Percentiles rank a stretch among this genome's conserved stretches.
Evolutionary conservation across 2,329 filamentous ascomycete genomes (phyloP).

Genomic region (Fusarium sp.): DNA sequence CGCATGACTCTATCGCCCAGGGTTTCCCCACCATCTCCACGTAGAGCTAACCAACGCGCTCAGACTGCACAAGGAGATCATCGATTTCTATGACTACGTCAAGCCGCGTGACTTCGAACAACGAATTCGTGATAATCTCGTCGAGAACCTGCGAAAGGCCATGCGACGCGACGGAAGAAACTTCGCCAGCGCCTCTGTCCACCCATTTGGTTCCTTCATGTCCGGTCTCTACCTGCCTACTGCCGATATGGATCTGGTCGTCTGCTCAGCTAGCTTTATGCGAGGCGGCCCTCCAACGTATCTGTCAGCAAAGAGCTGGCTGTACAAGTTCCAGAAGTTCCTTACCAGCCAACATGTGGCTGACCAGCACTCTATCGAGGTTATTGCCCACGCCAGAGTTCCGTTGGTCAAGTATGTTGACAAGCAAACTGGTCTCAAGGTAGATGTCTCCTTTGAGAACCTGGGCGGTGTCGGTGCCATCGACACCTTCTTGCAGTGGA

Average conservation of each 20-base stretch:
- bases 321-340: conserved; percentile 73
- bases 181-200: conserved; percentile 73
- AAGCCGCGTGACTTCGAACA: conserved; percentile 83
- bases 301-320: conserved; percentile 63
- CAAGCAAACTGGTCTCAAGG: conserved; percentile 78
- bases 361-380: conserved; percentile 68
- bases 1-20: too few species aligned
- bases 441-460: conserved; percentile 97
- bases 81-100: conserved; percentile 89
- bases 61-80: conserved; percentile 89
- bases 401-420: conserved; percentile 95
- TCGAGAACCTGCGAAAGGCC: conserved; percentile 73
- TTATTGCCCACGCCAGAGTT: conserved; percentile 82
- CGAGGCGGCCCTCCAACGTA: conserved; percentile 63
- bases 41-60: background rate
- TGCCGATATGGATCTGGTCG: conserved; percentile 94
- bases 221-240: conserved; percentile 78
- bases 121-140: conserved; percentile 76
- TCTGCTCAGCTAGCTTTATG: conserved; percentile 73
- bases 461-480: conserved; percentile 83
- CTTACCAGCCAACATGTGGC: conserved; percentile 70
- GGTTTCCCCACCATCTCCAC: background rate
- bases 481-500: conserved; percentile 85
- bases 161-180: conserved; percentile 64
- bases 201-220: conserved; percentile 93